Percentiles rank a stretch among this genome's conserved stretches.
Conservation (phyloP, 805 yeast species). For the Candida pini region DNA sequence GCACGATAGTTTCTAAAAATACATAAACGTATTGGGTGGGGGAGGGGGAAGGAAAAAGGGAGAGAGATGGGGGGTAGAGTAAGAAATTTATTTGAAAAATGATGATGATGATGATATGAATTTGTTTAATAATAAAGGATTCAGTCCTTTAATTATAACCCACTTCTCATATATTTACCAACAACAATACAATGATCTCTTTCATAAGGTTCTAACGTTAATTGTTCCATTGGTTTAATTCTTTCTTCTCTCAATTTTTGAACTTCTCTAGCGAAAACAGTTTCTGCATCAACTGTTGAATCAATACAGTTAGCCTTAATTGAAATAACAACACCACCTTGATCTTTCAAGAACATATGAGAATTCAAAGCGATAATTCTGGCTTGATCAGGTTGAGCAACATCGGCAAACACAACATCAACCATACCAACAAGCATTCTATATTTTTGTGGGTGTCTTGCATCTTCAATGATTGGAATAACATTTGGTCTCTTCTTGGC, state of each 20-base stretch:
- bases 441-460: constrained; percentile 99
- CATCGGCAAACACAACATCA: constrained; percentile 98
- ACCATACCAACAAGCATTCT: constrained; percentile 99
- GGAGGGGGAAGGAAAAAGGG: no score
- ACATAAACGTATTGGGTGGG: no score
- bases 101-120: neutral
- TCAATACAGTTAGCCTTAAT: constrained; percentile 99
- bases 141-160: constrained; percentile 34
- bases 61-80: no score
- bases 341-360: constrained; percentile 95
- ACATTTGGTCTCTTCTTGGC: constrained; percentile 99
- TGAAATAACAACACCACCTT: constrained; percentile 97
- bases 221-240: constrained; percentile 96
- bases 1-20: no score
- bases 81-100: no score
- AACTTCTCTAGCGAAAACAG: constrained; percentile 98
- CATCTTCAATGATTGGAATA: constrained; percentile 98
- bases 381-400: constrained; percentile 99
- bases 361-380: constrained; percentile 98
- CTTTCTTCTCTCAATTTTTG: constrained; percentile 98
- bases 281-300: constrained; percentile 98
- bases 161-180: constrained; percentile 94
- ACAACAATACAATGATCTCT: constrained; percentile 99
- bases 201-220: constrained; percentile 98
- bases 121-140: neutral